Evolutionary conservation across 352 stramenopile species (phyloP).

Genomic region (Pythium dissimile): DNA sequence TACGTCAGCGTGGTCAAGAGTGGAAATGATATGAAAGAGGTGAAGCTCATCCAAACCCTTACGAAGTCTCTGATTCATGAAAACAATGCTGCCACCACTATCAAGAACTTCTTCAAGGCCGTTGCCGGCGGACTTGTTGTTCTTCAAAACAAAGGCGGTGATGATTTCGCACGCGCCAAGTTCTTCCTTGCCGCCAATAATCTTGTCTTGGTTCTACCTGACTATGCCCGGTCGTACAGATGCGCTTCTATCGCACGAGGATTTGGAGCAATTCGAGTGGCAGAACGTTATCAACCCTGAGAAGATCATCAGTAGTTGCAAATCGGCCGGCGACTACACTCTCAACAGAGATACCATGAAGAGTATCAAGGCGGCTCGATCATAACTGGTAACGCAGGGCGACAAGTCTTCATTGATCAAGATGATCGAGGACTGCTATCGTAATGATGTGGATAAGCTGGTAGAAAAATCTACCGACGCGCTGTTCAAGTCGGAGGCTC

Average conservation of each 20-base stretch:
- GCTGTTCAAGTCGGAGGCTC: too few species aligned
- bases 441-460: background rate
- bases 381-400: background rate
- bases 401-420: background rate
- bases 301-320: background rate
- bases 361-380: background rate
- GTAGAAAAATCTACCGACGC: too few species aligned
- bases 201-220: background rate
- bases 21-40: too few species aligned
- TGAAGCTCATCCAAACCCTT: too few species aligned
- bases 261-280: too few species aligned
- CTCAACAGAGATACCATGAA: background rate
- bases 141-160: background rate
- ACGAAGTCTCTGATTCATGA: too few species aligned
- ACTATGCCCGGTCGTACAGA: background rate
- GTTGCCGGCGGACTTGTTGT: background rate
- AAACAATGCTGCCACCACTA: too few species aligned
- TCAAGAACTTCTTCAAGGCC: background rate
- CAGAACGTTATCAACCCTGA: too few species aligned
- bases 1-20: too few species aligned
- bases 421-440: background rate
- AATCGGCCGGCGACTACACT: too few species aligned
- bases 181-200: background rate
- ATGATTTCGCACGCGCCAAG: background rate
- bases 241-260: too few species aligned